phyloP scores from a whole-genome alignment of 2,329 filamentous ascomycete genomes.

The Alternaria triticina region DNA sequence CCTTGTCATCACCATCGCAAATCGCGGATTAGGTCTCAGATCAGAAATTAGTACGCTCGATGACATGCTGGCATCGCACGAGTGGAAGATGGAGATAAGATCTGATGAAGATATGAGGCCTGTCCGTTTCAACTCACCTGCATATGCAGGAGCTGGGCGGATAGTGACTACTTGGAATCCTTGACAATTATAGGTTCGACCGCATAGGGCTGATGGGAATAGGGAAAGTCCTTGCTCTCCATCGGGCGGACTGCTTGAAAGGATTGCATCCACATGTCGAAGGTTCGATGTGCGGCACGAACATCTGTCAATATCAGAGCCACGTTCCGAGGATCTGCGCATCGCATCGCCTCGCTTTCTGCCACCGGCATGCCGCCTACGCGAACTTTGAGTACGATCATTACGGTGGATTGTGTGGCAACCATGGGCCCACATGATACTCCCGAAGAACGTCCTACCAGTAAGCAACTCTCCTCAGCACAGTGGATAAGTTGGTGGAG shows the following conservation, averaged over 20 bases:
- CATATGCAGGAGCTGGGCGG: slow-evolving; percentile 16
- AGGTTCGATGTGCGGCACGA: slow-evolving; percentile 4
- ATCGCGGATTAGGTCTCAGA: slow-evolving; percentile 1
- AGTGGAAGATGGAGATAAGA: slow-evolving; percentile 1
- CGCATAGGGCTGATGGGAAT: slow-evolving; percentile 32
- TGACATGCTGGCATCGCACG: slow-evolving; percentile 12
- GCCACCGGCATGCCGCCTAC: background rate
- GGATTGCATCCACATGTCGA: slow-evolving; percentile 12
- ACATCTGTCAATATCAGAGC: background rate
- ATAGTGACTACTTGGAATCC: slow-evolving; percentile 13
- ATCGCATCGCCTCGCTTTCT: background rate
- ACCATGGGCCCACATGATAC: slow-evolving; percentile 3
- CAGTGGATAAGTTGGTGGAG: slow-evolving; percentile 7
- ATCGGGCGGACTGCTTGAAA: slow-evolving; percentile 12
- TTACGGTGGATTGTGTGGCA: slow-evolving; percentile 5
- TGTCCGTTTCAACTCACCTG: slow-evolving; percentile 8
- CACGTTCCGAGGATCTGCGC: background rate
- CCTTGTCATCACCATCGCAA: slow-evolving; percentile 17
- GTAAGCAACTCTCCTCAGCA: slow-evolving; percentile 10
- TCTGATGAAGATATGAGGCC: slow-evolving; percentile 7
- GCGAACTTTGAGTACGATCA: background rate
- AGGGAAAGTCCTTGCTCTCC: slow-evolving; percentile 15
- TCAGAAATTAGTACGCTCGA: slow-evolving; percentile 1
- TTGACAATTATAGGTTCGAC: slow-evolving; percentile 15
- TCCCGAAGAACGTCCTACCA: slow-evolving; percentile 1